A percentile compares a stretch with the other conserved stretches of the same genome.
phyloP scores from a whole-genome alignment of 352 stramenopile genomes.

The Phytophthora aleatoria region DNA sequence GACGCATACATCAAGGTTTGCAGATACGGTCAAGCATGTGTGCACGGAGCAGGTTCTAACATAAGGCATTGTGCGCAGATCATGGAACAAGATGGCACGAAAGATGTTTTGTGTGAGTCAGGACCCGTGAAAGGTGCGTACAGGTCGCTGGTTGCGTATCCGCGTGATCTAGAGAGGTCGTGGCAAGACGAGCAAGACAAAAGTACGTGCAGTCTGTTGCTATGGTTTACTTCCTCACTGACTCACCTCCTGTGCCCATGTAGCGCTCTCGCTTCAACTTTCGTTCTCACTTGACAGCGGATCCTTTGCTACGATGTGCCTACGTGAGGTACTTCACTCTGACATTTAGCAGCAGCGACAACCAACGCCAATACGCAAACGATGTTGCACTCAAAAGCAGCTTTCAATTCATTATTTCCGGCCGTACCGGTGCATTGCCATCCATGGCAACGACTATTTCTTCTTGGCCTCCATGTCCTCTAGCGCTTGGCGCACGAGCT shows the following conservation, averaged over 20 bases:
- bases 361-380: neutral
- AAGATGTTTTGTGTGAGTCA: slow-evolving; percentile 36
- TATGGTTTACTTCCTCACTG: neutral
- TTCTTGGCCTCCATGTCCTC: slow-evolving; percentile 54
- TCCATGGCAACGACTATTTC: slow-evolving; percentile 30
- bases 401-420: slow-evolving; percentile 29
- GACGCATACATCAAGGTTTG: slow-evolving; percentile 49
- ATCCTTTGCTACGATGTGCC: slow-evolving; percentile 81
- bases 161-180: slow-evolving; percentile 50
- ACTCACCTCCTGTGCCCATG: neutral
- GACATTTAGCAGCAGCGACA: slow-evolving; percentile 43
- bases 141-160: slow-evolving; percentile 48
- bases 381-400: neutral
- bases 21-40: slow-evolving; percentile 1
- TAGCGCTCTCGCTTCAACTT: slow-evolving; percentile 32
- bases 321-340: slow-evolving; percentile 65
- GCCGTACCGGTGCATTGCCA: slow-evolving; percentile 16
- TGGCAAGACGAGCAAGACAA: slow-evolving; percentile 34
- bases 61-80: slow-evolving; percentile 34
- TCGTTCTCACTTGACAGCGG: slow-evolving; percentile 67
- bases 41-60: neutral
- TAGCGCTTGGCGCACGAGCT: slow-evolving; percentile 88
- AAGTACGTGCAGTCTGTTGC: slow-evolving; percentile 16
- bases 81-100: slow-evolving; percentile 54
- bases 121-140: slow-evolving; percentile 68